Conservation (phyloP, 305 asterid genomes). For the Stenogyne calaminthoides region DNA sequence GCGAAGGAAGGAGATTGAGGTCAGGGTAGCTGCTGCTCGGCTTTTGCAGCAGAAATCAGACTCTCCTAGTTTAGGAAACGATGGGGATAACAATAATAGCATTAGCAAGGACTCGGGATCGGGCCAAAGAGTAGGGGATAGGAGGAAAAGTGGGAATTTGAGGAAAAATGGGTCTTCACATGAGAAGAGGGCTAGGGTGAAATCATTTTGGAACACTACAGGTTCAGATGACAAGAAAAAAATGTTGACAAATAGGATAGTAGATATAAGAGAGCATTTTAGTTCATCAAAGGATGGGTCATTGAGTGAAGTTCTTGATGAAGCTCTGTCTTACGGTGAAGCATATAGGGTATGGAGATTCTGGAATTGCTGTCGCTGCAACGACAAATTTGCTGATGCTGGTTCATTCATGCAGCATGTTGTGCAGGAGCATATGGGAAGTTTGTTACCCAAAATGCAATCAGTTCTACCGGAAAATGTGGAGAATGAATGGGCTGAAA, state of each 20-base stretch:
- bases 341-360: slow-evolving; percentile 62
- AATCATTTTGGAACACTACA: slow-evolving; percentile 68
- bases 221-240: slow-evolving; percentile 57
- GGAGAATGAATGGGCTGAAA: slow-evolving; percentile 83
- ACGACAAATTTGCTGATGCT: slow-evolving; percentile 56
- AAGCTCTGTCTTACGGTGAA: slow-evolving; percentile 69
- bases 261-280: slow-evolving; percentile 67
- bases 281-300: slow-evolving; percentile 54
- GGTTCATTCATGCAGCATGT: slow-evolving; percentile 63
- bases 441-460: slow-evolving; percentile 73
- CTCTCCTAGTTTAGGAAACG: slow-evolving; percentile 44
- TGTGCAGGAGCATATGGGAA: slow-evolving; percentile 69
- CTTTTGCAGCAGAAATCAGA: slow-evolving; percentile 82
- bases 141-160: slow-evolving; percentile 58
- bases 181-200: slow-evolving; percentile 73
- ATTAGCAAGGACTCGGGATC: slow-evolving; percentile 53
- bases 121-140: slow-evolving; percentile 61
- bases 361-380: slow-evolving; percentile 81
- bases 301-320: slow-evolving; percentile 56
- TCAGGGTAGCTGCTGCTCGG: slow-evolving; percentile 89
- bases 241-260: slow-evolving; percentile 47
- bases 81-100: slow-evolving; percentile 43
- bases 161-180: slow-evolving; percentile 58
- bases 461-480: slow-evolving; percentile 66
- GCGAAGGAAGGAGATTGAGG: slow-evolving; percentile 88